These are phyloP conservation scores for Entomortierella beljakovae DNA, from an alignment of 192 early-diverging fungal genomes.

Conservation along the genomic window DNA sequence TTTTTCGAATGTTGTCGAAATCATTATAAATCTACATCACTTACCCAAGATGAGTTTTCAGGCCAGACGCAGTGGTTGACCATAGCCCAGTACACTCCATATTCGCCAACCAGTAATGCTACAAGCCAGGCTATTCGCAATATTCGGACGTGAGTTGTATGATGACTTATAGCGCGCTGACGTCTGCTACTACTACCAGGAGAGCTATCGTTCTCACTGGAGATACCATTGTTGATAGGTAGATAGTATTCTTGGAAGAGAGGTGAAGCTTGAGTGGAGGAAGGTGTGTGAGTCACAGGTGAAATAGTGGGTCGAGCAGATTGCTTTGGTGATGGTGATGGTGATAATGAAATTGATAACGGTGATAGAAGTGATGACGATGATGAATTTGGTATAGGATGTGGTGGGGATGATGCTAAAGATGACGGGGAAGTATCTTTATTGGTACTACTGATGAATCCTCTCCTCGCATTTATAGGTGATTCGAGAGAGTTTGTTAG, in stretches of 20 bases:
- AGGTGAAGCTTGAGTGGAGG: not conserved
- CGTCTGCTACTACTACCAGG: not conserved
- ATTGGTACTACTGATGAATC: too few species aligned
- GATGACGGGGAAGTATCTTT: too few species aligned
- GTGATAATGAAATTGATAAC: too few species aligned
- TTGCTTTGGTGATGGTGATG: too few species aligned
- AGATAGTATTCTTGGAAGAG: not conserved
- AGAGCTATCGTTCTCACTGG: not conserved
- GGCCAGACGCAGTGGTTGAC: constrained; percentile 26
- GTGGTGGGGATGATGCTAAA: too few species aligned
- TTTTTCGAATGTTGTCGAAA: not conserved
- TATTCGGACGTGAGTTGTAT: not conserved
- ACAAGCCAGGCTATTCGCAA: constrained; percentile 19
- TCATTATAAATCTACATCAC: not conserved
- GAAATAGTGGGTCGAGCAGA: too few species aligned
- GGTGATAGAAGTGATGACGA: too few species aligned
- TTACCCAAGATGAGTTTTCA: constrained; percentile 38
- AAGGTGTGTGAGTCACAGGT: too few species aligned
- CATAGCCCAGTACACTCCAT: constrained; percentile 22
- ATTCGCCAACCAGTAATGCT: constrained; percentile 10
- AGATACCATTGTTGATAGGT: not conserved
- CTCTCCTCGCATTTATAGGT: too few species aligned
- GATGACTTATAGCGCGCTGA: not conserved
- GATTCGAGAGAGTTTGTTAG: too few species aligned
- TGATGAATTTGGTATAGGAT: too few species aligned